Conservation (phyloP, 179 eudicot species). For the Beta lomatogona region DNA sequence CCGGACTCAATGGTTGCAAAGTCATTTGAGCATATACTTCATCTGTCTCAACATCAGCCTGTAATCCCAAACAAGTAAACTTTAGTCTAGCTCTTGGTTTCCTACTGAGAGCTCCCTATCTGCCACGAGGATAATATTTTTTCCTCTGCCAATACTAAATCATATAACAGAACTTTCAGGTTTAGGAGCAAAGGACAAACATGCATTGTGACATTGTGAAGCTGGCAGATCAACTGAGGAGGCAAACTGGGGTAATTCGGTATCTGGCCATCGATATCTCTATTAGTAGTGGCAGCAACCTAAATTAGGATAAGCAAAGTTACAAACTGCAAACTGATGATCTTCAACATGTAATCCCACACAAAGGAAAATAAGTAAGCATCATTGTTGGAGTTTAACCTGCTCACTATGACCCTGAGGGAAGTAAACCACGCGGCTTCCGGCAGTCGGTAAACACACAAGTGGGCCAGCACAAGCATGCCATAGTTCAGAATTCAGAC, state of each 20-base stretch:
- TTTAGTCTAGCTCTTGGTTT: conserved; percentile 11
- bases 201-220: conserved; percentile 98
- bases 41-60: conserved; percentile 96
- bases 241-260: conserved; percentile 91
- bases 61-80: conserved; percentile 35
- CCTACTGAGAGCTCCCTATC: neutral
- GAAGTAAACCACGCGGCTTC: conserved; percentile 89
- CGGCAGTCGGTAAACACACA: conserved; percentile 76
- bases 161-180: neutral
- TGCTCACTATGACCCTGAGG: conserved; percentile 99
- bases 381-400: conserved; percentile 42
- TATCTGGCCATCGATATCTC: conserved; percentile 87
- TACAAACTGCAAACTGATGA: conserved; percentile 15
- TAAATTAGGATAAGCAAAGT: conserved; percentile 31
- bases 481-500: conserved; percentile 94
- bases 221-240: conserved; percentile 93
- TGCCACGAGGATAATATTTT: neutral
- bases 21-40: conserved; percentile 98
- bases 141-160: neutral
- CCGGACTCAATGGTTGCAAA: conserved; percentile 90
- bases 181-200: conserved; percentile 46
- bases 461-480: conserved; percentile 98
- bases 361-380: neutral
- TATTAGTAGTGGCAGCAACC: conserved; percentile 94
- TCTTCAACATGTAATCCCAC: conserved; percentile 5